Conservation (phyloP, 2,329 filamentous ascomycete species). For the Paraconiothyrium sp. region DNA sequence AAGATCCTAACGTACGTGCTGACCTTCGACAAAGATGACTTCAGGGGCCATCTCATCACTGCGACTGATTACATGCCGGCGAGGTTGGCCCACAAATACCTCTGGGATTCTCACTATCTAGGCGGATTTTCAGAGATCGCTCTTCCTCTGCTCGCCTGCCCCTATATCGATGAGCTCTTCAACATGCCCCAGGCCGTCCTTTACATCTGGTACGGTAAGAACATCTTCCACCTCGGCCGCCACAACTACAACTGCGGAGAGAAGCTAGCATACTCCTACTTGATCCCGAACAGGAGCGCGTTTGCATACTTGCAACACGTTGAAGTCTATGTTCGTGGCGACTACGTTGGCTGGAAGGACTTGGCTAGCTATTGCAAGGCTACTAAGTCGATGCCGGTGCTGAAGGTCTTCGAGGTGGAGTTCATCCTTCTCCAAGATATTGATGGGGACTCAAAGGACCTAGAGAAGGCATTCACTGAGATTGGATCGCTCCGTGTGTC, state of each 20-base stretch:
- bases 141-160: neutral
- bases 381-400: neutral
- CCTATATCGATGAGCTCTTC: neutral
- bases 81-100: neutral
- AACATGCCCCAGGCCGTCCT: neutral
- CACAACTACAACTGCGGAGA: neutral
- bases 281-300: neutral
- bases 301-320: neutral
- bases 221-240: neutral
- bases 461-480: neutral
- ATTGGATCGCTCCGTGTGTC: neutral
- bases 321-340: neutral
- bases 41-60: neutral
- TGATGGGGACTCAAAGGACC: neutral
- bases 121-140: neutral
- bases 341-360: neutral
- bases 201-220: neutral
- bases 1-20: neutral
- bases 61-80: neutral
- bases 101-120: neutral
- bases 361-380: neutral
- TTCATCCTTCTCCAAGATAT: neutral
- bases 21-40: neutral
- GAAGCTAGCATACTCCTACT: neutral
- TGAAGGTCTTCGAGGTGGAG: neutral